Conservation (phyloP, 805 yeast genomes). For the Sugiyamaella mastotermitis region DNA sequence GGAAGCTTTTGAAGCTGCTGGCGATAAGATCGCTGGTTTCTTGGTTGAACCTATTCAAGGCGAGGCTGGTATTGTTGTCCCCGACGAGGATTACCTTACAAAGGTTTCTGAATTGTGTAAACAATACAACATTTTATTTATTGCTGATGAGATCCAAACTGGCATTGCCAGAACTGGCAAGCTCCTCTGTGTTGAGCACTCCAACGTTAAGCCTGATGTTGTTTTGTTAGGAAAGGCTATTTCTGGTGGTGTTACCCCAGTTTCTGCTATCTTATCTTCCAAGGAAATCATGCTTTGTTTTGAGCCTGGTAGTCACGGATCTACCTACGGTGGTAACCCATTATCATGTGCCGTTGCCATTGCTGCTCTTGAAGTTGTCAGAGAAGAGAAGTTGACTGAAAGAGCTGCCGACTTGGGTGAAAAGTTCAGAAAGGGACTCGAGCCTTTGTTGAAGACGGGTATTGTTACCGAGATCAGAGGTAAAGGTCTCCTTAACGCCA, state of each 20-base stretch:
- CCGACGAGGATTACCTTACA: conserved; percentile 73
- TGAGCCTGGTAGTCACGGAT: conserved; percentile 95
- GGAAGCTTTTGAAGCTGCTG: conserved; percentile 71
- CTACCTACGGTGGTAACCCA: conserved; percentile 97
- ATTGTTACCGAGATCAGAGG: conserved; percentile 65
- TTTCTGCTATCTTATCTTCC: conserved; percentile 87
- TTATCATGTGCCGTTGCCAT: conserved; percentile 87
- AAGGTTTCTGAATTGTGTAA: conserved; percentile 70
- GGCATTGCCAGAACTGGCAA: conserved; percentile 97
- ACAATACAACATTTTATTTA: conserved; percentile 77
- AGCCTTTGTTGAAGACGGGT: conserved; percentile 37
- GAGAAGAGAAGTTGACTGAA: conserved; percentile 78
- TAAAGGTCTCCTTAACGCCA: conserved; percentile 80
- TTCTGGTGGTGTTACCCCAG: conserved; percentile 92
- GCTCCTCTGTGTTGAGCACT: conserved; percentile 86
- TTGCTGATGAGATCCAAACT: conserved; percentile 96
- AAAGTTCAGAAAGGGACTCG: conserved; percentile 47
- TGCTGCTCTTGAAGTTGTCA: conserved; percentile 86
- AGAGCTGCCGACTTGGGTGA: conserved; percentile 70
- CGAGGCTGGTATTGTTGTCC: conserved; percentile 96
- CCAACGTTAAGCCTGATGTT: conserved; percentile 78
- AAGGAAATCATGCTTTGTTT: conserved; percentile 81
- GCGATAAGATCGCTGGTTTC: conserved; percentile 86
- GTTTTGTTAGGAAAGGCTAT: conserved; percentile 90
- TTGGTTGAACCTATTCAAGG: conserved; percentile 96